Conservation (phyloP, 768 basidiomycete genomes). For the Dendrothele bispora region DNA sequence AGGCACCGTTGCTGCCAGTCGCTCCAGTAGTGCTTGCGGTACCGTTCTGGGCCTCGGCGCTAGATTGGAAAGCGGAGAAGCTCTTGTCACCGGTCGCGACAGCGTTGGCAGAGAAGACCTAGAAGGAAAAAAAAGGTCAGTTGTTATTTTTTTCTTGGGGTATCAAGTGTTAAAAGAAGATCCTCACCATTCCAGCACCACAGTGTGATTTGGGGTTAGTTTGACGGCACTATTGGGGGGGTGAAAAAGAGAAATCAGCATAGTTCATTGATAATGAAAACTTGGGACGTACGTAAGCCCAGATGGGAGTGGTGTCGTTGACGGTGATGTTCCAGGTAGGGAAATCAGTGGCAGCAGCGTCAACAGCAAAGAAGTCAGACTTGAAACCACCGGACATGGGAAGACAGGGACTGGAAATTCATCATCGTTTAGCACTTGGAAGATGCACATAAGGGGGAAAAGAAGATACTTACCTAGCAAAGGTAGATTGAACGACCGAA, state of each 20-base stretch:
- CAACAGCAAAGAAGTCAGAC: conserved; percentile 31
- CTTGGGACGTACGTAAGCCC: conserved; percentile 50
- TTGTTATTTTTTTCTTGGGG: too few relatives aligned
- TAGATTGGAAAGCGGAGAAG: conserved; percentile 33
- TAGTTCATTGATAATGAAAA: background rate
- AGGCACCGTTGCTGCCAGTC: background rate
- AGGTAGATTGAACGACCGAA: conserved; percentile 37
- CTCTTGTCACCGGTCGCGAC: conserved; percentile 27
- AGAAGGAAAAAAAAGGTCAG: too few relatives aligned
- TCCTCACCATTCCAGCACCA: conserved; percentile 49
- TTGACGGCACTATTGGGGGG: conserved; percentile 46
- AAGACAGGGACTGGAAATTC: background rate
- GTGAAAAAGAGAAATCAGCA: conserved; percentile 6
- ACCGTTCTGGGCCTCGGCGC: conserved; percentile 34
- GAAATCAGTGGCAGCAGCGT: conserved; percentile 42
- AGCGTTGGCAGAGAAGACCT: too few relatives aligned
- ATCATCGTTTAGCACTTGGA: background rate
- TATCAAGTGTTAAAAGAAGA: conserved; percentile 26
- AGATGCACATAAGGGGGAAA: background rate
- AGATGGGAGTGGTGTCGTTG: conserved; percentile 56
- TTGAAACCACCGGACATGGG: background rate
- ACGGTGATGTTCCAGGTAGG: conserved; percentile 59
- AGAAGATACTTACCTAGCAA: conserved; percentile 17
- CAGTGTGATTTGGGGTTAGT: conserved; percentile 39
- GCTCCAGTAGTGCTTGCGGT: conserved; percentile 6